Conservation (phyloP, 306 rosid species). For the Fragaria iinumae region DNA sequence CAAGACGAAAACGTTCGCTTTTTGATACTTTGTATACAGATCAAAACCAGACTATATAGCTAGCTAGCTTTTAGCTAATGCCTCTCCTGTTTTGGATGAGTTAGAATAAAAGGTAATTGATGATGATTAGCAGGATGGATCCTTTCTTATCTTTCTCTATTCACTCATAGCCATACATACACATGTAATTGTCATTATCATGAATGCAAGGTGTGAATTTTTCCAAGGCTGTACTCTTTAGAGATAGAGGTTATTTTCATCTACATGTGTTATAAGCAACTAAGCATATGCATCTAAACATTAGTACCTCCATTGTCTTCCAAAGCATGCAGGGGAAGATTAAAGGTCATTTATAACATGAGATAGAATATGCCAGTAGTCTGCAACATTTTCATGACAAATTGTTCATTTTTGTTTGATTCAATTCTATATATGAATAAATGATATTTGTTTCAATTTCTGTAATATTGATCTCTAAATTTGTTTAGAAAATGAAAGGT, state of each 20-base stretch:
- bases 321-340: background rate
- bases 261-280: too few species aligned
- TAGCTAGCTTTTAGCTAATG: background rate
- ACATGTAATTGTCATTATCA: conserved; percentile 9
- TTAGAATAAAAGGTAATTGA: too few species aligned
- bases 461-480: background rate
- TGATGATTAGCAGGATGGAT: too few species aligned
- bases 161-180: background rate
- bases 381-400: background rate
- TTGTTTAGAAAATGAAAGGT: background rate
- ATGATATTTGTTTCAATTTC: background rate
- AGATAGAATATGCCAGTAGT: background rate
- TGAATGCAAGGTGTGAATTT: conserved; percentile 18
- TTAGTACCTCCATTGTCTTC: background rate
- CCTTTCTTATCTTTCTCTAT: background rate
- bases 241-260: background rate
- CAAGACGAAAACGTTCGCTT: conserved; percentile 41
- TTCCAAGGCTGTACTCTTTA: background rate
- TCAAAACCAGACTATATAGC: background rate
- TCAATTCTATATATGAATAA: background rate
- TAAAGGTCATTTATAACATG: background rate
- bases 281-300: background rate
- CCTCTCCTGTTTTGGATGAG: background rate
- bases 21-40: conserved; percentile 27
- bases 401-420: background rate